Evolutionary conservation across 257 asterid genomes (phyloP).

Genomic region (Gentiana straminea): DNA sequence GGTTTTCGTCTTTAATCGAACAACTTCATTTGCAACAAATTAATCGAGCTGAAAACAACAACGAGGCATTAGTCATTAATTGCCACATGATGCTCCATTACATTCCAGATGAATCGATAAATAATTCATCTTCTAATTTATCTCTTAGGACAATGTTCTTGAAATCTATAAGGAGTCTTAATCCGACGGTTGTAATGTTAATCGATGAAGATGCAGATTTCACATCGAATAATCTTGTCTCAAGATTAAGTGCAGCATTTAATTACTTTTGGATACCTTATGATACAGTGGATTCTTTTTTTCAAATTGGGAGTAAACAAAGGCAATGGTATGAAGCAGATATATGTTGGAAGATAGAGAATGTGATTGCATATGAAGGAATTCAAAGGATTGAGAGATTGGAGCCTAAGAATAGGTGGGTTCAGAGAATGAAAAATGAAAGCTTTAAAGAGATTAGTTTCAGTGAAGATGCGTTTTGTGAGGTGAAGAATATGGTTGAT

Average conservation of each 20-base stretch:
- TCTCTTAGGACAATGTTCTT: slow-evolving; percentile 51
- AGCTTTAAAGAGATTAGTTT: slow-evolving; percentile 39
- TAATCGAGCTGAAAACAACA: slow-evolving; percentile 18
- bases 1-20: slow-evolving; percentile 51
- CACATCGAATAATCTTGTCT: slow-evolving; percentile 51
- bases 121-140: neutral
- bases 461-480: slow-evolving; percentile 53
- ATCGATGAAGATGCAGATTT: slow-evolving; percentile 93
- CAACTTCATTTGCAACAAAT: slow-evolving; percentile 44
- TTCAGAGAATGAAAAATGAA: slow-evolving; percentile 56
- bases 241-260: slow-evolving; percentile 65
- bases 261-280: slow-evolving; percentile 90
- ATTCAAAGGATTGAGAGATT: slow-evolving; percentile 58
- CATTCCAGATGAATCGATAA: slow-evolving; percentile 52
- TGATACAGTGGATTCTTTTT: slow-evolving; percentile 72
- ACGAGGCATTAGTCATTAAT: slow-evolving; percentile 70
- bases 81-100: slow-evolving; percentile 92
- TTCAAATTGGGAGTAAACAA: slow-evolving; percentile 61
- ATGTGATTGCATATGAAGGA: slow-evolving; percentile 78
- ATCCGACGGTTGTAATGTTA: slow-evolving; percentile 49
- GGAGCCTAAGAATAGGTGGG: slow-evolving; percentile 67
- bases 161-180: slow-evolving; percentile 39
- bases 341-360: slow-evolving; percentile 81
- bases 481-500: slow-evolving; percentile 77
- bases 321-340: slow-evolving; percentile 92